Evolutionary conservation across 257 asterid species (phyloP), one percentile per base, ranked within the genome.

Genomic region (Mitragyna speciosa): DNA sequence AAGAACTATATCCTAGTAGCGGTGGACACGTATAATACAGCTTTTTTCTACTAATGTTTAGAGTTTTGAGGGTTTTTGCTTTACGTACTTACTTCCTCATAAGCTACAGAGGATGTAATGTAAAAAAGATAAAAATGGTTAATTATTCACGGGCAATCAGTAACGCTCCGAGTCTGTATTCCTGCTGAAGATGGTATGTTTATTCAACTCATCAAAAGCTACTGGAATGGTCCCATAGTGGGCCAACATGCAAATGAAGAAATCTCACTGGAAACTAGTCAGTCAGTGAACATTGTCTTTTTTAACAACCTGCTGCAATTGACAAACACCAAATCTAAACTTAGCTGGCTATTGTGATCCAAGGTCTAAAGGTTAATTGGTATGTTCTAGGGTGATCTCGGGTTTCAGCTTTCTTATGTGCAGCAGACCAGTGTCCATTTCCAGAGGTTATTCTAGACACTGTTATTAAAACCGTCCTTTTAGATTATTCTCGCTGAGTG

Each of bases 231-330:
- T 88, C 36, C 19, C 78, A 75, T 92, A 92, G 84, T 92, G 93
- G 97, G 95, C 72, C 95, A 92, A 78, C 76, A 83, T 75, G 91
- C 89, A 12, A 30, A 52, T 7, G 93, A 90, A 85, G 93, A 91
- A 0, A 52, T 75, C 74, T 83, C 51, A 77, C 92, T 24, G 87
- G 93, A 1, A 68, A 80, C 79, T 90, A 84, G n/a, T 74, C 79
- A 76, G 30, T 85, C 19, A 68, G 85, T 90, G 45, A 90, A 77
- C 84, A 70, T 90, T 5, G 92, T 83, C 8, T 91, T 90, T 36
- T 68, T 68, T 92, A 22, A 63, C 76, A 2, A 83, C 85, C 30
- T 89, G 91, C 51, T 94, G 95, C 45, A 54, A 7, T 30, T 87
- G 89, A 68, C 89, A 71, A 54, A 82, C 89, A 26, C 94, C 97